A percentile compares a stretch with the other conserved stretches of the same genome.
Conservation (phyloP, 768 basidiomycete species). For the Chalciporus chontae region DNA sequence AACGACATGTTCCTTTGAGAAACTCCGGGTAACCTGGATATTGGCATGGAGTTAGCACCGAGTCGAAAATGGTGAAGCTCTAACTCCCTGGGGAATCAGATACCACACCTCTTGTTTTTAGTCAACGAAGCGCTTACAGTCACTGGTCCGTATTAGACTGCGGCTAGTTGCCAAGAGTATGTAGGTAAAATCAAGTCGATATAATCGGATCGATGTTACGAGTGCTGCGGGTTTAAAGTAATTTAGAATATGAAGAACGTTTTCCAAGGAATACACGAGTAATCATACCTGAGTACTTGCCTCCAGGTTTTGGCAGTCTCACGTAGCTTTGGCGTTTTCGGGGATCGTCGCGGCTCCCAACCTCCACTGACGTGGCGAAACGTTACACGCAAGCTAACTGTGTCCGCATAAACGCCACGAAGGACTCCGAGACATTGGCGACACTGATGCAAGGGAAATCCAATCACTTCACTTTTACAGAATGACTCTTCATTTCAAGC, state of each 20-base stretch:
- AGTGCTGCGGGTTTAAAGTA: not conserved
- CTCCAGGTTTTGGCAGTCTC: no score
- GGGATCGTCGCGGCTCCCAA: not conserved
- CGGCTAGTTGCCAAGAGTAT: slow-evolving; percentile 9
- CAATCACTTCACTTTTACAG: not conserved
- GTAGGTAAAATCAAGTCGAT: slow-evolving; percentile 4
- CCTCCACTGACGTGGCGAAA: not conserved
- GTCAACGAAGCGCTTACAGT: not conserved
- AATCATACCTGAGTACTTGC: no score
- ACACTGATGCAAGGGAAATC: not conserved
- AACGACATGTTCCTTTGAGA: not conserved
- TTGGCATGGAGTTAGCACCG: not conserved
- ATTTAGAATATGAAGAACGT: not conserved
- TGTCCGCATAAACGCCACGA: slow-evolving; percentile 28
- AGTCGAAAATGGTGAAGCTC: slow-evolving; percentile 21
- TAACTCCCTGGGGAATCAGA: slow-evolving; percentile 4
- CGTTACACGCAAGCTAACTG: not conserved
- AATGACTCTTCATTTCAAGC: not conserved
- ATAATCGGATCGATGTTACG: not conserved
- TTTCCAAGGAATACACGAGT: no score
- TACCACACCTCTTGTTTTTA: not conserved
- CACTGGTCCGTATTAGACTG: not conserved
- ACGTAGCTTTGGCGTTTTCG: no score
- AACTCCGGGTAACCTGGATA: not conserved
- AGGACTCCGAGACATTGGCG: not conserved